phyloP scores from a whole-genome alignment of 1,139 yeast genomes.

The Scheffersomyces cryptocercus region DNA sequence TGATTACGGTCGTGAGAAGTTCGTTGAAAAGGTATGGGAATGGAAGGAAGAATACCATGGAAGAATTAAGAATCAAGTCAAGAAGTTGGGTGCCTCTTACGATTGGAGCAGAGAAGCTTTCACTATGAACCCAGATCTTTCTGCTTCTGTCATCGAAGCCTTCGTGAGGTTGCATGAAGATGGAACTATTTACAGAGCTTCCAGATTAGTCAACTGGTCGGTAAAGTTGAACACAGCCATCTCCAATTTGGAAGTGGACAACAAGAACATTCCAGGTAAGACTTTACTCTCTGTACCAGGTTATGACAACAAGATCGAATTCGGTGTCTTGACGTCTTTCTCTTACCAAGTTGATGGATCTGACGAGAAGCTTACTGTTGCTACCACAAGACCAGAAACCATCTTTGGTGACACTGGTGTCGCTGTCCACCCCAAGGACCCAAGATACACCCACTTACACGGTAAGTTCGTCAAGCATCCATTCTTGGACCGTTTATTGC shows the following conservation, averaged over 20 bases:
- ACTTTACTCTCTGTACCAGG: slow-evolving; percentile 85
- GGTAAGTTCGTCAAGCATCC: slow-evolving; percentile 94
- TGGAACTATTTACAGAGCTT: slow-evolving; percentile 92
- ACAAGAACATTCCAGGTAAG: slow-evolving; percentile 82
- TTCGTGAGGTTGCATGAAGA: slow-evolving; percentile 91
- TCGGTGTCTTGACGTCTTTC: slow-evolving; percentile 93
- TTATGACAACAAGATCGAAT: slow-evolving; percentile 86
- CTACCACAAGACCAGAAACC: slow-evolving; percentile 99
- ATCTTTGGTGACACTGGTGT: slow-evolving; percentile 97
- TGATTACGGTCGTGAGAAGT: slow-evolving; percentile 91
- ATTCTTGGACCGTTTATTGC: slow-evolving; percentile 79
- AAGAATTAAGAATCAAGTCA: slow-evolving; percentile 81
- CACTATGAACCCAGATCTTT: slow-evolving; percentile 79
- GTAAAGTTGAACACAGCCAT: slow-evolving; percentile 92
- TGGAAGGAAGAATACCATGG: slow-evolving; percentile 96
- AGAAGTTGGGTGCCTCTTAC: slow-evolving; percentile 91
- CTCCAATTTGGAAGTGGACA: slow-evolving; percentile 94
- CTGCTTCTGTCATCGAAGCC: slow-evolving; percentile 85
- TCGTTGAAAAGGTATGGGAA: slow-evolving; percentile 89
- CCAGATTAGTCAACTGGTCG: slow-evolving; percentile 95
- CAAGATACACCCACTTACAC: slow-evolving; percentile 89
- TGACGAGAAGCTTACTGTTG: slow-evolving; percentile 88
- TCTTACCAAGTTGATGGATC: slow-evolving; percentile 87
- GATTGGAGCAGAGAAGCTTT: slow-evolving; percentile 96
- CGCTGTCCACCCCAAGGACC: slow-evolving; percentile 95